Evolutionary conservation across 2,329 filamentous ascomycete species (phyloP).

Genomic region (Aureobasidium melanogenum): DNA sequence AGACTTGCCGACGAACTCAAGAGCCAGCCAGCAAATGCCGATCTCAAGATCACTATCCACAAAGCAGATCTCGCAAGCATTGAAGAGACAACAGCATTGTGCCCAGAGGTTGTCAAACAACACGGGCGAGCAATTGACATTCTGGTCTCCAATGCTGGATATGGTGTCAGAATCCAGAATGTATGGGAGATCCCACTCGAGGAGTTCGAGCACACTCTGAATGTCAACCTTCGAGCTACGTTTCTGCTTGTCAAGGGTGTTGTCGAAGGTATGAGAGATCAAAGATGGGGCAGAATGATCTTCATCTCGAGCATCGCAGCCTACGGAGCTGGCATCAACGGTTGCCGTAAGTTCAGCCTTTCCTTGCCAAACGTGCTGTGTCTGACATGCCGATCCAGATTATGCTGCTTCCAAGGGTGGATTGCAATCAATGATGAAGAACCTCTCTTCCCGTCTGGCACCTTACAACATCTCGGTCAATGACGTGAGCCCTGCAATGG

Average conservation of each 20-base stretch:
- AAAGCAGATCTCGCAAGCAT: conserved; percentile 48
- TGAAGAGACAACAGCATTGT: conserved; percentile 45
- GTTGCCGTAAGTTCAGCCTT: conserved; percentile 35
- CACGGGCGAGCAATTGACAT: conserved; percentile 53
- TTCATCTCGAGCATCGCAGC: conserved; percentile 57
- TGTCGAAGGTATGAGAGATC: conserved; percentile 51
- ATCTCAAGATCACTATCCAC: conserved; percentile 43
- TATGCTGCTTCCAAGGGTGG: conserved; percentile 31
- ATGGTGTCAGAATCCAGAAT: conserved; percentile 51
- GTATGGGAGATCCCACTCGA: conserved; percentile 52
- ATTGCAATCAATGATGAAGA: conserved; percentile 56
- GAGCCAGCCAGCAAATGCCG: conserved; percentile 19
- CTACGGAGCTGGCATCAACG: conserved; percentile 55
- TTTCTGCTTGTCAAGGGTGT: conserved; percentile 54
- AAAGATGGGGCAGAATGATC: conserved; percentile 55
- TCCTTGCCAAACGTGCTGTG: background rate
- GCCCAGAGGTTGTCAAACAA: conserved; percentile 42
- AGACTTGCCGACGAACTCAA: conserved; percentile 35
- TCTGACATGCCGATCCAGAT: conserved; percentile 8
- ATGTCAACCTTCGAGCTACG: conserved; percentile 53
- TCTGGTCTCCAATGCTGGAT: conserved; percentile 56
- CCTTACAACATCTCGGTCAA: conserved; percentile 56
- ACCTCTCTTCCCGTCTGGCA: conserved; percentile 51
- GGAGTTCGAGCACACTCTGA: conserved; percentile 56
- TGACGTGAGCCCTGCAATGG: conserved; percentile 61